Percentiles rank a stretch among this genome's conserved stretches.
These are phyloP conservation scores for Stylonectria norvegica DNA, from an alignment of 2,329 filamentous ascomycete genomes.

Conservation along the genomic window DNA sequence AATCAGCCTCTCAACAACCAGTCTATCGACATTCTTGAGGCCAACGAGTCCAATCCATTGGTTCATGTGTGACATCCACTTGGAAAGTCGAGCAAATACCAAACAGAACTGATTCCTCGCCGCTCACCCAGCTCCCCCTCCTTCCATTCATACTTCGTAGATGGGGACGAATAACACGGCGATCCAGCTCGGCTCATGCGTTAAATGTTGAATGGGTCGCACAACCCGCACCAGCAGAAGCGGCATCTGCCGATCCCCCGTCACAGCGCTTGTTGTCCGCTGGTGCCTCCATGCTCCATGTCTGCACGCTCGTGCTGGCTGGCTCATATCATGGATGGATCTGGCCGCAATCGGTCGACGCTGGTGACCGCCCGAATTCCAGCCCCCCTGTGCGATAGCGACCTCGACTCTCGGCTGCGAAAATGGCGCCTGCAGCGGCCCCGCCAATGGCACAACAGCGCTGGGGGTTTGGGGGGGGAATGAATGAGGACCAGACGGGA, in stretches of 20 bases:
- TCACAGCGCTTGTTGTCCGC: slow-evolving; percentile 6
- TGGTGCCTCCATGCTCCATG: too few species aligned
- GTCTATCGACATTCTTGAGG: too few species aligned
- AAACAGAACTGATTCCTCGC: not conserved
- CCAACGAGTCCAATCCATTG: too few species aligned
- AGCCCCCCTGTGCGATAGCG: slow-evolving; percentile 12
- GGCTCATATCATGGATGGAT: slow-evolving; percentile 19
- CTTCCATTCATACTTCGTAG: slow-evolving; percentile 1
- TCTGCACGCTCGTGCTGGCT: slow-evolving; percentile 24
- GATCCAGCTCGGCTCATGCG: slow-evolving; percentile 7
- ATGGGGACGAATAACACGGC: slow-evolving; percentile 6
- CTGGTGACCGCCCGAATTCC: slow-evolving; percentile 10
- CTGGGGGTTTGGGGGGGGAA: too few species aligned
- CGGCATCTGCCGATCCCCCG: slow-evolving; percentile 9
- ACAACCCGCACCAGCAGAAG: slow-evolving; percentile 16
- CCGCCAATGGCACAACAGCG: slow-evolving; percentile 15
- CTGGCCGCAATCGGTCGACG: slow-evolving; percentile 14
- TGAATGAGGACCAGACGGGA: slow-evolving; percentile 19
- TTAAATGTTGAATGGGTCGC: slow-evolving; percentile 19
- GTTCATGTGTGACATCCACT: not conserved
- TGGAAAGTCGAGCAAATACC: not conserved
- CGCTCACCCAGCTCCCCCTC: not conserved
- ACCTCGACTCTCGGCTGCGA: slow-evolving; percentile 11
- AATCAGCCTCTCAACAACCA: too few species aligned
- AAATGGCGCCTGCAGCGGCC: slow-evolving; percentile 21